phyloP scores from a whole-genome alignment of 495 filamentous ascomycete species.

The Penicillium nucicola region DNA sequence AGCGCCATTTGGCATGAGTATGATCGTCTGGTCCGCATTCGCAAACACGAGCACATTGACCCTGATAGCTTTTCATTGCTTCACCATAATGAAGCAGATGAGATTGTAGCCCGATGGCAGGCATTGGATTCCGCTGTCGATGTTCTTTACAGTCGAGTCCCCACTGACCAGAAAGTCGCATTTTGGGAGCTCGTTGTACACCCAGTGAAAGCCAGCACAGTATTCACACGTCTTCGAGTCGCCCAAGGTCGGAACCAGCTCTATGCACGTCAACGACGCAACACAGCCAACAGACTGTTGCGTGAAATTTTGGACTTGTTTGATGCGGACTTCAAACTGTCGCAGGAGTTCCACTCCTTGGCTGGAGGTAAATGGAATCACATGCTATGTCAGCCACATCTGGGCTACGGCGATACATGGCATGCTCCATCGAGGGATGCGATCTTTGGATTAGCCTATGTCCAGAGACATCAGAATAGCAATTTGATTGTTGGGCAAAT shows the following conservation, averaged over 20 bases:
- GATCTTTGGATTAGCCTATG: conserved; percentile 20
- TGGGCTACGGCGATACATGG: conserved; percentile 45
- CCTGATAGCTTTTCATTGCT: conserved; percentile 59
- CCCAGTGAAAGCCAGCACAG: conserved; percentile 59
- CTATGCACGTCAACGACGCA: conserved; percentile 62
- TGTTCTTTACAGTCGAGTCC: conserved; percentile 42
- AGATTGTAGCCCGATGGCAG: conserved; percentile 61
- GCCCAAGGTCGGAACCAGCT: conserved; percentile 58
- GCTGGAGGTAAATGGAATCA: conserved; percentile 71
- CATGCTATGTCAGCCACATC: conserved; percentile 62
- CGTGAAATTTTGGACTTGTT: conserved; percentile 57
- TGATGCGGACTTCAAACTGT: conserved; percentile 59
- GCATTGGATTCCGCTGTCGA: conserved; percentile 51
- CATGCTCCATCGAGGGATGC: conserved; percentile 21
- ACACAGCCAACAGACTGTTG: conserved; percentile 59
- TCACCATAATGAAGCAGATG: conserved; percentile 71
- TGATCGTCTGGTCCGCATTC: conserved; percentile 57
- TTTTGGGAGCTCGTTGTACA: conserved; percentile 73
- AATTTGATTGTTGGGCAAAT: conserved; percentile 48
- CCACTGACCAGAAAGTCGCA: conserved; percentile 28
- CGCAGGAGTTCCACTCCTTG: conserved; percentile 58
- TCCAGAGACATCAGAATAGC: conserved; percentile 25
- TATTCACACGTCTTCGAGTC: conserved; percentile 60
- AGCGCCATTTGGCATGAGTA: conserved; percentile 58
- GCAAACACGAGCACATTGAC: conserved; percentile 70